Evolutionary conservation across 2,329 filamentous ascomycete genomes (phyloP).

Genomic region (Pseudocercospora cruenta): DNA sequence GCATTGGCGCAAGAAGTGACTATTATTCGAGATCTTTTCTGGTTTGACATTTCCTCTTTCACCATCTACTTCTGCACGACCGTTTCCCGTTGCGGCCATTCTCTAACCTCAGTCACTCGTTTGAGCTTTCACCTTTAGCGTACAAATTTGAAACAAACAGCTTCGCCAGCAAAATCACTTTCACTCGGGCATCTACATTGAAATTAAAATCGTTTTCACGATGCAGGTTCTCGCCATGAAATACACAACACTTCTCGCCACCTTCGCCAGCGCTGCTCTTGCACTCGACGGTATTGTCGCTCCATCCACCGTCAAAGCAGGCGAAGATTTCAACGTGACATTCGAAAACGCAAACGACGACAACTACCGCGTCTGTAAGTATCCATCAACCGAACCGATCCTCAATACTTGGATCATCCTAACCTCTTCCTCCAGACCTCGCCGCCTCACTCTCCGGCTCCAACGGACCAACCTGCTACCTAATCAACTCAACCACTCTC

Average conservation of each 20-base stretch:
- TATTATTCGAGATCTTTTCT: neutral
- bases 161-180: neutral
- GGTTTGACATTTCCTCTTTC: neutral
- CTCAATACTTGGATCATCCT: neutral
- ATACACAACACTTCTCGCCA: constrained; percentile 16
- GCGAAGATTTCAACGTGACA: constrained; percentile 38
- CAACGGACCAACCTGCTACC: constrained; percentile 41
- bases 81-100: neutral
- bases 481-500: constrained; percentile 39
- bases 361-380: constrained; percentile 36
- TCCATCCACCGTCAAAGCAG: constrained; percentile 31
- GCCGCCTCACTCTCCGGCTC: constrained; percentile 38
- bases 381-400: no score
- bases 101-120: constrained; percentile 20
- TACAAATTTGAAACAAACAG: neutral
- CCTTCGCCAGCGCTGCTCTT: constrained; percentile 14
- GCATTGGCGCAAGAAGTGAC: neutral
- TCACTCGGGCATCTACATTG: neutral
- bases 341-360: constrained; percentile 34
- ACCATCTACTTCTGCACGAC: neutral
- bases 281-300: constrained; percentile 35
- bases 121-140: neutral
- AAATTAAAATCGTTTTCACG: neutral
- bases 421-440: constrained; percentile 26
- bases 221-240: constrained; percentile 14